These are phyloP conservation scores for Tuber calosporum DNA, from an alignment of 495 filamentous ascomycete genomes.

Conservation along the genomic window DNA sequence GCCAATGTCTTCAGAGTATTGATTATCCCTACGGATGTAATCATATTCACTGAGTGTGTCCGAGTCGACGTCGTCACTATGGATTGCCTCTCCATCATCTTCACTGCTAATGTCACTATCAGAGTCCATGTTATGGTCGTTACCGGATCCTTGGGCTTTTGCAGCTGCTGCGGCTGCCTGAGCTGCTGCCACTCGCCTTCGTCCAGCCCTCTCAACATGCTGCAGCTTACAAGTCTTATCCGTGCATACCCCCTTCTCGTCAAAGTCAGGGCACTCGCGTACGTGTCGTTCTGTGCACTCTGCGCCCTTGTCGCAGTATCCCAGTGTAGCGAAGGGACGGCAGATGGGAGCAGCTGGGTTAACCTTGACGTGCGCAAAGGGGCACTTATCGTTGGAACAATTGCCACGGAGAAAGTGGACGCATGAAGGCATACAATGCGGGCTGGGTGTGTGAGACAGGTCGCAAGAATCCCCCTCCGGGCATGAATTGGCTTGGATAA, in stretches of 20 bases:
- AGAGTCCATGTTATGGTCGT: slow-evolving; percentile 43
- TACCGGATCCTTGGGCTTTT: slow-evolving; percentile 29
- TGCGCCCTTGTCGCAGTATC: slow-evolving; percentile 81
- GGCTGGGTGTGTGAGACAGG: slow-evolving; percentile 81
- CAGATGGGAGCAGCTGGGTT: slow-evolving; percentile 78
- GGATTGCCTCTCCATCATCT: slow-evolving; percentile 68
- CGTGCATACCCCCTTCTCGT: slow-evolving; percentile 78
- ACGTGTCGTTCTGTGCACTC: slow-evolving; percentile 76
- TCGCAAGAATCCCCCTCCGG: slow-evolving; percentile 74
- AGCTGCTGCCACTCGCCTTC: slow-evolving; percentile 55
- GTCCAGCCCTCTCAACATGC: slow-evolving; percentile 78
- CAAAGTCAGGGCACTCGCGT: slow-evolving; percentile 88
- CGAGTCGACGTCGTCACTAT: slow-evolving; percentile 83
- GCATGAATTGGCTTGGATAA: slow-evolving; percentile 72
- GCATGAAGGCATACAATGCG: slow-evolving; percentile 79
- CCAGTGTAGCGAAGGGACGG: slow-evolving; percentile 71
- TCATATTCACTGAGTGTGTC: slow-evolving; percentile 72
- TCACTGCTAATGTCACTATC: slow-evolving; percentile 79
- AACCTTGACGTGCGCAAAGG: slow-evolving; percentile 79
- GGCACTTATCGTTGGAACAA: slow-evolving; percentile 81
- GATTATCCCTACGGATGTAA: slow-evolving; percentile 45
- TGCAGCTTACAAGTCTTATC: slow-evolving; percentile 74
- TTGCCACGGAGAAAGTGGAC: slow-evolving; percentile 84
- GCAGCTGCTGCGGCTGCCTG: slow-evolving; percentile 38
- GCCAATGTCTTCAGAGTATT: slow-evolving; percentile 40